Evolutionary conservation across 2,329 filamentous ascomycete genomes (phyloP), one percentile per base, ranked within the genome.

Genomic region (Colletotrichum melonis): DNA sequence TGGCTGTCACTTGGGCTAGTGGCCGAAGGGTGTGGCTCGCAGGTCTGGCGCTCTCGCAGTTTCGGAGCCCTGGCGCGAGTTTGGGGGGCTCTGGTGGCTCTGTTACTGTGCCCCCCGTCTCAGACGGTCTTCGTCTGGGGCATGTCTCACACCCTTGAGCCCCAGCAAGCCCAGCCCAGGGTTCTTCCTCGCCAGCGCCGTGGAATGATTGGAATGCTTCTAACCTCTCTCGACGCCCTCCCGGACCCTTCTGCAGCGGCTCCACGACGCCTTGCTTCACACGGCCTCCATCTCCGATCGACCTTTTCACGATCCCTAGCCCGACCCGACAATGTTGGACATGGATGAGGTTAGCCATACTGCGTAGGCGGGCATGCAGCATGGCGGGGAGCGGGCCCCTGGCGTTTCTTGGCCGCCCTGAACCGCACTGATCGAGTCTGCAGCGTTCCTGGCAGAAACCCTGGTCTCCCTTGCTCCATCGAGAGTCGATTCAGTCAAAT

Each of bases 101-200:
- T 42, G 42, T 9, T 19, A 57, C 22, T 35, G 46, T 54, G 52
- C 63, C 64, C 68, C 63, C 58, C 63, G 63, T 62, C 76, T 77
- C 78, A 77, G 76, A 81, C 79, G 77, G 74, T 64, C 74, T 69
- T 69, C 73, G 79, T 80, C 78, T 76, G 78, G 78, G 73, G 72
- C 72, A 57, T 75, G 79, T 81, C 78, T 81, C 79, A 80, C 28
- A 74, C 68, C 69, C 72, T 30, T 55, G 63, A 60, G 57, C 32
- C 59, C 73, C 56, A 71, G 28, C 4, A 42, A 32, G 49, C 19
- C 49, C 38, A 3, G 69, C 66, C 32, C 70, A 64, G 35, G 62
- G 66, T 52, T 52, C 26, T 26, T 55, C 69, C 59, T 46, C 59
- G 42, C 42, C 38, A 49, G 6, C 28, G 59, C 54, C 56, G 19